Percentiles rank a stretch among this genome's conserved stretches.
Evolutionary conservation across 2,329 filamentous ascomycete species (phyloP).

Genomic region (Mycosphaerella arachidis): DNA sequence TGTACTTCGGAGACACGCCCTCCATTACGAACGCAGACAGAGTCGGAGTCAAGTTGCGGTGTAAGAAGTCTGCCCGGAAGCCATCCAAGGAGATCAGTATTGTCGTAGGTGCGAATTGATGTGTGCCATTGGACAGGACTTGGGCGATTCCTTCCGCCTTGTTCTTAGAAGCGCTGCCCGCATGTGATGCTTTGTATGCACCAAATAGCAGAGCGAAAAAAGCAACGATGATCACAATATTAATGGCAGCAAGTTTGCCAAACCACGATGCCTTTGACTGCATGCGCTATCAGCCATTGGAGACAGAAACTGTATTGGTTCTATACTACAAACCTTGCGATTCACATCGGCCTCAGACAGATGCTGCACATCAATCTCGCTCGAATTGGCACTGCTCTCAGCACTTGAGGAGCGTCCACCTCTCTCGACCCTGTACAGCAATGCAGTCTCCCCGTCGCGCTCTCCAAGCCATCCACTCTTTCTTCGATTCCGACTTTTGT

Average conservation of each 20-base stretch:
- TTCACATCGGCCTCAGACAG: constrained; percentile 49
- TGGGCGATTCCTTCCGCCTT: constrained; percentile 13
- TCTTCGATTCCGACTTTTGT: constrained; percentile 23
- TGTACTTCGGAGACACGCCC: constrained; percentile 85
- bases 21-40: constrained; percentile 72
- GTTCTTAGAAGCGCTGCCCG: background rate
- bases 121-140: constrained; percentile 71
- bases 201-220: constrained; percentile 54
- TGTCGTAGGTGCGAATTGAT: constrained; percentile 84
- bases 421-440: constrained; percentile 91
- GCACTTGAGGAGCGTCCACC: constrained; percentile 52
- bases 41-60: constrained; percentile 75
- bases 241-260: constrained; percentile 39
- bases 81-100: constrained; percentile 92
- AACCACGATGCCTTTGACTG: constrained; percentile 34
- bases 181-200: constrained; percentile 52
- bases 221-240: constrained; percentile 46
- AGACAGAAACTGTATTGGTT: background rate
- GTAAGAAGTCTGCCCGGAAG: constrained; percentile 89
- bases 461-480: constrained; percentile 42
- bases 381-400: constrained; percentile 33
- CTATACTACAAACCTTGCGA: constrained; percentile 30
- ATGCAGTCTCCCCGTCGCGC: constrained; percentile 64
- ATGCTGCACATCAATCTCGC: constrained; percentile 44
- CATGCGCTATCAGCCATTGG: constrained; percentile 33